Evolutionary conservation across 805 yeast genomes (phyloP).

Genomic region (Starmerella sirachaensis): DNA sequence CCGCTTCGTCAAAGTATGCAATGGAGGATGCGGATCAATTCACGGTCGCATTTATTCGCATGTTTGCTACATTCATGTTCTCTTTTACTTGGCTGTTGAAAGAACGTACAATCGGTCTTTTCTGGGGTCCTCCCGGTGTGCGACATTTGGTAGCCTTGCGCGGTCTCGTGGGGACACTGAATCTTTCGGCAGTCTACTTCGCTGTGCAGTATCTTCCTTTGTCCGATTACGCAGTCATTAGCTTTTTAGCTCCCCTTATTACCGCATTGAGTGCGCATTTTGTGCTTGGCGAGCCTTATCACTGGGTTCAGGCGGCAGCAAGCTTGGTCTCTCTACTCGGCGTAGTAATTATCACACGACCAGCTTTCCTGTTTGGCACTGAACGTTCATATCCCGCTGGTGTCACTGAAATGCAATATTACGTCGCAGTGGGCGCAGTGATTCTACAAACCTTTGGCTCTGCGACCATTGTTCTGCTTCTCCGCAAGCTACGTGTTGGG

Average conservation of each 20-base stretch:
- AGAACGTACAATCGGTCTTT: slow-evolving; percentile 43
- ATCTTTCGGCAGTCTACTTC: slow-evolving; percentile 67
- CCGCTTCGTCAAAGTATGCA: slow-evolving; percentile 15
- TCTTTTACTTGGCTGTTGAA: slow-evolving; percentile 46
- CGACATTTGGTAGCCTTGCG: slow-evolving; percentile 45
- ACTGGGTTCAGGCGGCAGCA: slow-evolving; percentile 54
- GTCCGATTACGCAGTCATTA: slow-evolving; percentile 68
- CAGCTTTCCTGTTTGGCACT: slow-evolving; percentile 52
- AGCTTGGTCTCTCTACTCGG: slow-evolving; percentile 59
- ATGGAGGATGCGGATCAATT: slow-evolving; percentile 9
- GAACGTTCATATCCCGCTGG: not conserved
- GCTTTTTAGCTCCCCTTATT: slow-evolving; percentile 65
- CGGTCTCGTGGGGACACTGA: slow-evolving; percentile 64
- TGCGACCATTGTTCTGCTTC: slow-evolving; percentile 24
- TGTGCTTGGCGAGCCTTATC: slow-evolving; percentile 52
- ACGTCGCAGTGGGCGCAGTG: slow-evolving; percentile 46
- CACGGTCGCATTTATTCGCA: slow-evolving; percentile 54
- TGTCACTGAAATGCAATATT: slow-evolving; percentile 29
- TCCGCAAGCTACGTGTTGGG: slow-evolving; percentile 60
- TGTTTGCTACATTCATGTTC: slow-evolving; percentile 55
- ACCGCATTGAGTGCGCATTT: slow-evolving; percentile 65
- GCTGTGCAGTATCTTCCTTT: slow-evolving; percentile 61
- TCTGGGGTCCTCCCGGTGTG: slow-evolving; percentile 55
- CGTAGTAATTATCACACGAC: slow-evolving; percentile 70
- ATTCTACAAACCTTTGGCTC: slow-evolving; percentile 7